Base-by-base conservation (phyloP, 2,329 filamentous ascomycete genomes). In the Botrytis fragariae region DNA sequence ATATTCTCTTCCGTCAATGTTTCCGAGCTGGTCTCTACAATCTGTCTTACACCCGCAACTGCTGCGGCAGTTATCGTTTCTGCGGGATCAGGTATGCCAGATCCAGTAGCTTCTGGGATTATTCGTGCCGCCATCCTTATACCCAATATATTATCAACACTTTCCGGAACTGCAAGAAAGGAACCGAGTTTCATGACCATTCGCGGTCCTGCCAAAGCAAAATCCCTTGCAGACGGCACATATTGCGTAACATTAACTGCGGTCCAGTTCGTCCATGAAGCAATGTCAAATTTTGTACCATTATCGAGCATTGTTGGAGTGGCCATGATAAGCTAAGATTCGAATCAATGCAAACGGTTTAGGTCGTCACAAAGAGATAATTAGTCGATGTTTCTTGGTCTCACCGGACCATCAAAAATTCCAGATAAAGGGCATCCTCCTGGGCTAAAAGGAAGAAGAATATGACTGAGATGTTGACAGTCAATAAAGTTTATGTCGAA, bases 201-300 rank as follows among this genome's bases (percentile, higher is more conserved):
- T 74, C 92, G 87, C 68, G 92, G 92, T 6, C 92, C 87, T 29
- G 89, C 91, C 81, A 89, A 86, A 76, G 93, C 86, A 65, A 95
- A 83, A 78, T 93, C 91, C 80, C 89, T 89, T 29, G 92, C 83
- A 18, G 90, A 90, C 3, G 91, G 91, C 64, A 88, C 85, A 81
- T 88, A 87, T 76, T 86, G 86, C 61, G 88, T 87, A 74, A 88
- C 83, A 81, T 90, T 89, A 39, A 80, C 75, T 29, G 74, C 75
- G 74, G 87, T 85, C 73, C 84, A 84, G 75, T 85, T 84, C 8
- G 86, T 86, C 88, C 88, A 90, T 72, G 83, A 81, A 32, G 87
- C 86, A 77, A 90, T 84, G 74, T 85, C 82, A 71, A 85, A 82
- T 42, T 79, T 76, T 22, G 80, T 73, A 14, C 73, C 68, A 68